A percentile compares a stretch with the other conserved stretches of the same genome.
Evolutionary conservation across 1,284 basidiomycete genomes (phyloP).

Genomic region (Cystobasidium sp.): DNA sequence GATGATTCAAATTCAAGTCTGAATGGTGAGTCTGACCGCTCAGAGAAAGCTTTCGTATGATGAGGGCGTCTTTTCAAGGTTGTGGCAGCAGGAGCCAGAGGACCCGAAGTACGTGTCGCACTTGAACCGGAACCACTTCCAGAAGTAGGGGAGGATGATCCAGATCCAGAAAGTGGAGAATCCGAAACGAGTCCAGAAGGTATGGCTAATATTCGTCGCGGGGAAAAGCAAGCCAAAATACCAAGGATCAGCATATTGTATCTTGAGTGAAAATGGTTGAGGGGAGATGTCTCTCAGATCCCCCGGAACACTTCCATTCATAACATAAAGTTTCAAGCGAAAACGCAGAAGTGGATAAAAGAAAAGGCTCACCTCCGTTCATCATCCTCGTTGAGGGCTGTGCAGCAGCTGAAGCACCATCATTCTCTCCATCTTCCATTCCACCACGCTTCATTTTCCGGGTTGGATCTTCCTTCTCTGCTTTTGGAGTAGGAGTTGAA

Average conservation of each 20-base stretch:
- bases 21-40: constrained; percentile 26
- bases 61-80: neutral
- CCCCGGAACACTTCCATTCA: neutral
- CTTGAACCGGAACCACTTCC: constrained; percentile 5
- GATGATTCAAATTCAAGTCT: constrained; percentile 23
- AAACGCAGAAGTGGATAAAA: neutral
- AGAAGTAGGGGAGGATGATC: constrained; percentile 16
- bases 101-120: constrained; percentile 9
- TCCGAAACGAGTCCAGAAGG: neutral
- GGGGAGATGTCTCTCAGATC: neutral
- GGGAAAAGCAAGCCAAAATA: neutral
- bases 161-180: constrained; percentile 17
- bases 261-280: too few relatives aligned
- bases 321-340: neutral
- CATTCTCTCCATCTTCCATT: neutral
- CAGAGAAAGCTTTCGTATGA: constrained; percentile 24
- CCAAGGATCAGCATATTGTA: neutral
- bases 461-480: constrained; percentile 10
- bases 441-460: neutral
- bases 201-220: neutral
- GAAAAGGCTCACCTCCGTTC: constrained; percentile 18
- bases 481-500: constrained; percentile 31
- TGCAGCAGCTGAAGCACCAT: neutral
- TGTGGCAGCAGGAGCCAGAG: constrained; percentile 13
- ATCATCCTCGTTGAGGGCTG: constrained; percentile 18